A percentile compares a stretch with the other conserved stretches of the same genome.
Evolutionary conservation across 208 protist species (phyloP).

Genomic region (Naegleria lovaniensis): DNA sequence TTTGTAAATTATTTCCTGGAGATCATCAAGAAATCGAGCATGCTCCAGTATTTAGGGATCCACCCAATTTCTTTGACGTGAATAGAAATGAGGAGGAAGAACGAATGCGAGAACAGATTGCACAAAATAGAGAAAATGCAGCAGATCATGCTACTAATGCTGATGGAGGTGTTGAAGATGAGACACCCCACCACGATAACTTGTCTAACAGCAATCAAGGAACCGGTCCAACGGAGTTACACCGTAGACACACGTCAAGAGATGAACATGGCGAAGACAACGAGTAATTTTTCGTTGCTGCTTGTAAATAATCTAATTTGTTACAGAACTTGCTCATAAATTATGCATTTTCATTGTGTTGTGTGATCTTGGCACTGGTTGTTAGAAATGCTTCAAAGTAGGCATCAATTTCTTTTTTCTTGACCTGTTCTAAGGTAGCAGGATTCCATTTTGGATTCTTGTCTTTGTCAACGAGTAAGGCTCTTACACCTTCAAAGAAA

Average conservation of each 20-base stretch:
- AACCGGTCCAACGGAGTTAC: no score
- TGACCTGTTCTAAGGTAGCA: slow-evolving; percentile 52
- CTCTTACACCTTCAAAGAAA: slow-evolving; percentile 67
- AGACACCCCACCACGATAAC: neutral
- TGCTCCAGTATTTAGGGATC: neutral
- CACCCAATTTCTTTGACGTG: neutral
- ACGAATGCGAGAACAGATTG: neutral
- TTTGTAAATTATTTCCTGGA: neutral
- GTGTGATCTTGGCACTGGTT: neutral
- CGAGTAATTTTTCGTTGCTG: no score
- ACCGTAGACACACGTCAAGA: no score
- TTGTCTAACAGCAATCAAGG: no score
- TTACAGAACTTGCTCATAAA: no score
- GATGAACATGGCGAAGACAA: no score
- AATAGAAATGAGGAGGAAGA: neutral
- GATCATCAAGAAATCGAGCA: neutral
- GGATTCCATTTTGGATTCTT: slow-evolving; percentile 67
- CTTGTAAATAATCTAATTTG: no score
- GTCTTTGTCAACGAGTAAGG: slow-evolving; percentile 68
- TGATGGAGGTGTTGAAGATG: neutral
- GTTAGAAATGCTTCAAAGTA: neutral
- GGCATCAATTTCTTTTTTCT: neutral
- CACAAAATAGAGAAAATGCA: neutral
- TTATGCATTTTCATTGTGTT: neutral
- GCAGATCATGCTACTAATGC: neutral